These are phyloP conservation scores for Backusella macrospora DNA, from an alignment of 192 early-diverging fungal species.

Conservation along the genomic window DNA sequence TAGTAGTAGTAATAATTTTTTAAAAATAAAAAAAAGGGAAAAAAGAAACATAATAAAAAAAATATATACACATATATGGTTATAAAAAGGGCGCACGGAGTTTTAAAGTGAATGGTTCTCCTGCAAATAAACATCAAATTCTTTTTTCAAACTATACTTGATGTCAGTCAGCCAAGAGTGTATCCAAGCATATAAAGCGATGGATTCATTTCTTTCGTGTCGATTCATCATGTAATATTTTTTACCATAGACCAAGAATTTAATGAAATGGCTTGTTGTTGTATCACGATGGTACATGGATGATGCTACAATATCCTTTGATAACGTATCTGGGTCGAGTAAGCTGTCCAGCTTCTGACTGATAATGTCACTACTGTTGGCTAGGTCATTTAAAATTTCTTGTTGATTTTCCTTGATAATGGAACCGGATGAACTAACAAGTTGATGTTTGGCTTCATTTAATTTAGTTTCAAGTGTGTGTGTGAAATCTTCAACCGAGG, in stretches of 20 bases:
- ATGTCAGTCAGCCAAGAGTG: conserved; percentile 6
- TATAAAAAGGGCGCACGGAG: background rate
- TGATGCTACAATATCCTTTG: background rate
- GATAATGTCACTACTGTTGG: background rate
- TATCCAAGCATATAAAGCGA: conserved; percentile 1
- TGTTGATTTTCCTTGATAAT: background rate
- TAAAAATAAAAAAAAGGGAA: background rate
- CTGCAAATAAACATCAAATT: background rate
- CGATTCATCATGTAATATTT: background rate
- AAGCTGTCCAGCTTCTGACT: background rate
- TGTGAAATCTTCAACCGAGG: background rate
- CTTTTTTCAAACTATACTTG: conserved; percentile 5
- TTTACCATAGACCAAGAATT: background rate
- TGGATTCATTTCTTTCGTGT: conserved; percentile 8
- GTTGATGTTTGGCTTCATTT: background rate
- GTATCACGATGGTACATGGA: background rate
- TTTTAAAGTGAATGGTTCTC: background rate
- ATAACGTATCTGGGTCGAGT: background rate
- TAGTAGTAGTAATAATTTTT: background rate
- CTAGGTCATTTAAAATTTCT: background rate
- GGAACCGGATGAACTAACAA: background rate
- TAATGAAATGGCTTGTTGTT: background rate
- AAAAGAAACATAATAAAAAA: background rate
- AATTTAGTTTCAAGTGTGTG: background rate
- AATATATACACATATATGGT: background rate